A percentile compares a stretch with the other conserved stretches of the same genome.
phyloP scores from a whole-genome alignment of 495 filamentous ascomycete genomes.

The Trichoderma asperelloides region DNA sequence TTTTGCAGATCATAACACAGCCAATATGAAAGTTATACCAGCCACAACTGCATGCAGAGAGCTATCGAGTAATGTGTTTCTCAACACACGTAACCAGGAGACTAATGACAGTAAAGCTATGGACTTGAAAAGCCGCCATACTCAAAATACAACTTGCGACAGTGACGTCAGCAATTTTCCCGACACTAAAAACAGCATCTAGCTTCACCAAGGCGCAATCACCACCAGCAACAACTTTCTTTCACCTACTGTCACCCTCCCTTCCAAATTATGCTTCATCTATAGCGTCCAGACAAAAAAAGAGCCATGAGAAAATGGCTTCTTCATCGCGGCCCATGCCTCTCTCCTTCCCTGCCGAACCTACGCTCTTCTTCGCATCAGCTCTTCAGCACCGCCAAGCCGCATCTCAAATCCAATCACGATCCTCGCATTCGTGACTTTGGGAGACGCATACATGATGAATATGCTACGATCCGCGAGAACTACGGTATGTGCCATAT shows the following conservation, averaged over 20 bases:
- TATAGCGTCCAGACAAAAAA: background rate
- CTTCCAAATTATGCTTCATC: background rate
- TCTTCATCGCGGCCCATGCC: background rate
- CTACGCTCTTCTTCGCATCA: background rate
- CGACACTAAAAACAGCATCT: background rate
- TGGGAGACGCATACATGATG: slow-evolving; percentile 63
- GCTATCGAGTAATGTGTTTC: no score
- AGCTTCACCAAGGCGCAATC: no score
- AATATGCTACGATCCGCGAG: slow-evolving; percentile 63
- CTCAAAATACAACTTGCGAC: background rate
- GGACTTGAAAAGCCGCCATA: background rate
- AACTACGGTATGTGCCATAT: slow-evolving; percentile 56
- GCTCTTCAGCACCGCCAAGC: background rate
- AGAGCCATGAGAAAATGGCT: slow-evolving; percentile 4
- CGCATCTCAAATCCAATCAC: background rate
- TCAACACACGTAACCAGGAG: no score
- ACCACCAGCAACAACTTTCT: no score
- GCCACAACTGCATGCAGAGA: no score
- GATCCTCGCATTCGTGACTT: slow-evolving; percentile 33
- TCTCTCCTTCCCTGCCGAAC: background rate
- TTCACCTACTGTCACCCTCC: background rate
- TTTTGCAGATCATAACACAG: no score
- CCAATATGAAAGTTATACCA: no score
- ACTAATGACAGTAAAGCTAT: no score
- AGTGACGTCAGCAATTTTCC: background rate